Evolutionary conservation across 352 stramenopile species (phyloP).

Genomic region (Globisporangium iwayamae): DNA sequence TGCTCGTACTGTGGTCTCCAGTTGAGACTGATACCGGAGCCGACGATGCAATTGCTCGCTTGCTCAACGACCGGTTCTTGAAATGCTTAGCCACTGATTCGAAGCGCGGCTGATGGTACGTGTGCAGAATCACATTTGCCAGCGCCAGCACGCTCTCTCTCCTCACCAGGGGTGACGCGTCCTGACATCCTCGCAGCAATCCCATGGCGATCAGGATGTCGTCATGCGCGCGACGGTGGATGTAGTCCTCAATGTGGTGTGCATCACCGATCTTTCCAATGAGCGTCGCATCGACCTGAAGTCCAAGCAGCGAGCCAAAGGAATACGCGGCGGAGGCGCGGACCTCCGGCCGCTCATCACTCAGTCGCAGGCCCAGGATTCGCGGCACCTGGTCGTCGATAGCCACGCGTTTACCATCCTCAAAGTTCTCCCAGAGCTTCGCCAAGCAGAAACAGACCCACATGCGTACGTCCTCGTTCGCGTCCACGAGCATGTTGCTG

Average conservation of each 20-base stretch:
- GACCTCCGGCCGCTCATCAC: conserved; percentile 88
- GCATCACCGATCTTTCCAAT: conserved; percentile 46
- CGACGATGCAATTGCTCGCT: conserved; percentile 7
- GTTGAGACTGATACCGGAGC: conserved; percentile 2
- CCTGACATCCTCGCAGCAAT: conserved; percentile 58
- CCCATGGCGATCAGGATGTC: conserved; percentile 73
- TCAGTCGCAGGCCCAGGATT: conserved; percentile 75
- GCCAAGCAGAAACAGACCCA: conserved; percentile 92
- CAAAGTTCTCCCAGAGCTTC: conserved; percentile 94
- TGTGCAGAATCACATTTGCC: conserved; percentile 84
- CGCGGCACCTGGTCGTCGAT: conserved; percentile 87
- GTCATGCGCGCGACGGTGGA: conserved; percentile 50
- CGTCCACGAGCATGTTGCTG: conserved; percentile 55
- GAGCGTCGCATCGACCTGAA: conserved; percentile 57
- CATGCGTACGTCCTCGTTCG: conserved; percentile 68
- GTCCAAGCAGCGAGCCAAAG: conserved; percentile 89
- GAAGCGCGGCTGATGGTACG: conserved; percentile 82
- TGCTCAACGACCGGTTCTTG: conserved; percentile 45
- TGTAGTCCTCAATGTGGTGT: conserved; percentile 55
- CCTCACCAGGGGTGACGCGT: conserved; percentile 83
- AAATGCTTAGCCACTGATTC: conserved; percentile 80
- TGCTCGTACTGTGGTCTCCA: background rate
- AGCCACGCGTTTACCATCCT: conserved; percentile 80
- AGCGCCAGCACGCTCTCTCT: conserved; percentile 81
- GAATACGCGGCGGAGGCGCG: conserved; percentile 92